Evolutionary conservation across 768 basidiomycete genomes (phyloP).

Genomic region (Lentinus tigrinus): DNA sequence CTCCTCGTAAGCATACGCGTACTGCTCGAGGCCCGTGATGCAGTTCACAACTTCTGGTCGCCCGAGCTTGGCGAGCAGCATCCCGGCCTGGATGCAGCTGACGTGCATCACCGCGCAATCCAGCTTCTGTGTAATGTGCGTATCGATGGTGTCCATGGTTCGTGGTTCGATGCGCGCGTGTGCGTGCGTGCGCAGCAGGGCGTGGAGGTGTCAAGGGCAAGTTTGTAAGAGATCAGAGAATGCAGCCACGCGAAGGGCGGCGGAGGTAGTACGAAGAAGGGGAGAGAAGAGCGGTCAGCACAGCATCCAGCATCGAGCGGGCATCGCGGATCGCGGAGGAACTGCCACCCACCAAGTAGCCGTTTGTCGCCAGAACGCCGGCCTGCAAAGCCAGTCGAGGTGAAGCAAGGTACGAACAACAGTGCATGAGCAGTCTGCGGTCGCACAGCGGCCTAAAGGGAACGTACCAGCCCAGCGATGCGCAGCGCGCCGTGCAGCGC

Average conservation of each 20-base stretch:
- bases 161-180: neutral
- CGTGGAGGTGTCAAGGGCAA: neutral
- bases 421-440: neutral
- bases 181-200: too few species aligned
- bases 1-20: constrained; percentile 85
- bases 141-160: neutral
- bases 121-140: constrained; percentile 48
- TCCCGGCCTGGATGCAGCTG: constrained; percentile 81
- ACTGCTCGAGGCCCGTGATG: constrained; percentile 83
- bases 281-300: neutral
- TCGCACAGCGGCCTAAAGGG: neutral
- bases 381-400: constrained; percentile 42
- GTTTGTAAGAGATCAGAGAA: neutral
- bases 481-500: constrained; percentile 83
- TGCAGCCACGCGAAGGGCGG: neutral
- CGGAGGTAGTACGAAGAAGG: neutral
- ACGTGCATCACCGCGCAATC: constrained; percentile 91
- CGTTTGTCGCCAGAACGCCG: constrained; percentile 81
- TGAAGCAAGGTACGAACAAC: neutral
- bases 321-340: neutral
- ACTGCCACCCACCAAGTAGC: constrained; percentile 65
- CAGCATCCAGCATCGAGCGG: too few species aligned
- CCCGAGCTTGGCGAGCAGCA: constrained; percentile 76
- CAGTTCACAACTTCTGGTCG: constrained; percentile 82
- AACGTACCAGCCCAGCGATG: constrained; percentile 76